A percentile compares a stretch with the other conserved stretches of the same genome.
Conservation (phyloP, 1,139 yeast genomes). For the Sugiyamaella paludigena region DNA sequence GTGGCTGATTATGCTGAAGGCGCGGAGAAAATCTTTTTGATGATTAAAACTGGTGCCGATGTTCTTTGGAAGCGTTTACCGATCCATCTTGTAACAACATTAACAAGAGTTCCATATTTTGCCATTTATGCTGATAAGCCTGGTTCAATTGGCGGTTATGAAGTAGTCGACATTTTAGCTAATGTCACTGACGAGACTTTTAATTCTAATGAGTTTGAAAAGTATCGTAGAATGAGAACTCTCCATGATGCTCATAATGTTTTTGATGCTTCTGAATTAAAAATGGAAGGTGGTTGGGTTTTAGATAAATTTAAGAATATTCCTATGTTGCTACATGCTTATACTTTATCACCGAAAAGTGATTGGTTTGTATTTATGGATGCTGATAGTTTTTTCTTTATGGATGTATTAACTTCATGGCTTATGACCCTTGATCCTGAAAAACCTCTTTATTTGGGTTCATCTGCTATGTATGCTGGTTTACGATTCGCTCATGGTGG, state of each 20-base stretch:
- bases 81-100: slow-evolving; percentile 37
- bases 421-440: slow-evolving; percentile 28
- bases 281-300: slow-evolving; percentile 35
- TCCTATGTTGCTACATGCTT: slow-evolving; percentile 41
- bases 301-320: slow-evolving; percentile 41
- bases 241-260: slow-evolving; percentile 29
- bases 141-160: slow-evolving; percentile 35
- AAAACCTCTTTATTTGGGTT: slow-evolving; percentile 36
- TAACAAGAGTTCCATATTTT: slow-evolving; percentile 37
- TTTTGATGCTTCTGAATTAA: slow-evolving; percentile 24
- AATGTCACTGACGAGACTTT: slow-evolving; percentile 30
- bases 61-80: slow-evolving; percentile 41
- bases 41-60: slow-evolving; percentile 41
- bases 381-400: slow-evolving; percentile 37
- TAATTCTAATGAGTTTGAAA: slow-evolving; percentile 26
- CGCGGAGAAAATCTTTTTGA: slow-evolving; percentile 30
- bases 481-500: slow-evolving; percentile 41
- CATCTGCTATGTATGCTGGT: slow-evolving; percentile 26
- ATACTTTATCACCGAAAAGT: slow-evolving; percentile 27
- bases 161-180: slow-evolving; percentile 35
- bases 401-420: slow-evolving; percentile 32
- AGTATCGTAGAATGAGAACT: slow-evolving; percentile 32
- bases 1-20: slow-evolving; percentile 30
- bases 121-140: slow-evolving; percentile 38
- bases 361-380: slow-evolving; percentile 42